Conservation (phyloP, 2,329 filamentous ascomycete genomes). For the Alternaria panax region DNA sequence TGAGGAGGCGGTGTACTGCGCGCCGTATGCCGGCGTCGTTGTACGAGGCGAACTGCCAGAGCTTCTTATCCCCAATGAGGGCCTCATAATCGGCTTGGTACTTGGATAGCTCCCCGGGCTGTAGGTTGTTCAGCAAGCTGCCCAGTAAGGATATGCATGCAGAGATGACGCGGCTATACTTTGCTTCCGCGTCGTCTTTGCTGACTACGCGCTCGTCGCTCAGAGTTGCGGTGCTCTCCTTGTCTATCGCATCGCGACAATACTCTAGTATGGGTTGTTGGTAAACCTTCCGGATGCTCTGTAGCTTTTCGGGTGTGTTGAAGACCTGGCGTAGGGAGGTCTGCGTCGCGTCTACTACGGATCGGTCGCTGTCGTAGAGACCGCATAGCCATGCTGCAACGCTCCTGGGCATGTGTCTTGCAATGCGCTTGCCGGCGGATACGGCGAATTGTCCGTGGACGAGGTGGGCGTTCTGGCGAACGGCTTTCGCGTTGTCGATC, state of each 20-base stretch:
- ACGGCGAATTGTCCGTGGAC: constrained; percentile 71
- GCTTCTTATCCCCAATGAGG: constrained; percentile 68
- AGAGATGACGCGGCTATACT: constrained; percentile 80
- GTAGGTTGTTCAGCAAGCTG: constrained; percentile 58
- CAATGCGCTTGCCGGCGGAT: constrained; percentile 78
- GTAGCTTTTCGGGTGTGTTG: constrained; percentile 78
- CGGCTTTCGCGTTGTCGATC: constrained; percentile 86
- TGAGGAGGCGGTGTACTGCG: constrained; percentile 64
- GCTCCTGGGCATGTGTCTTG: constrained; percentile 76
- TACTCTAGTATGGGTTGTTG: constrained; percentile 83
- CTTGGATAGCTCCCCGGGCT: constrained; percentile 64
- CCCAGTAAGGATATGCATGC: constrained; percentile 64
- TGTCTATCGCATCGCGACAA: constrained; percentile 75
- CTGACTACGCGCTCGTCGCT: constrained; percentile 89
- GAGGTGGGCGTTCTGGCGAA: constrained; percentile 84
- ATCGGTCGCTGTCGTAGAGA: constrained; percentile 82
- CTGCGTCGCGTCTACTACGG: constrained; percentile 76
- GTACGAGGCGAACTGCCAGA: constrained; percentile 67
- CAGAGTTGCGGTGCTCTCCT: constrained; percentile 80
- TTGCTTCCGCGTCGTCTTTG: constrained; percentile 82
- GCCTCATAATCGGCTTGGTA: constrained; percentile 68
- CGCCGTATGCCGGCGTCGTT: constrained; percentile 65
- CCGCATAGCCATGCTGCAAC: constrained; percentile 92
- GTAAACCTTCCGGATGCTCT: constrained; percentile 80
- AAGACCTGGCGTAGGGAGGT: constrained; percentile 80